Conservation (phyloP, 345 rosid genomes). For the Limnanthes douglasii region DNA sequence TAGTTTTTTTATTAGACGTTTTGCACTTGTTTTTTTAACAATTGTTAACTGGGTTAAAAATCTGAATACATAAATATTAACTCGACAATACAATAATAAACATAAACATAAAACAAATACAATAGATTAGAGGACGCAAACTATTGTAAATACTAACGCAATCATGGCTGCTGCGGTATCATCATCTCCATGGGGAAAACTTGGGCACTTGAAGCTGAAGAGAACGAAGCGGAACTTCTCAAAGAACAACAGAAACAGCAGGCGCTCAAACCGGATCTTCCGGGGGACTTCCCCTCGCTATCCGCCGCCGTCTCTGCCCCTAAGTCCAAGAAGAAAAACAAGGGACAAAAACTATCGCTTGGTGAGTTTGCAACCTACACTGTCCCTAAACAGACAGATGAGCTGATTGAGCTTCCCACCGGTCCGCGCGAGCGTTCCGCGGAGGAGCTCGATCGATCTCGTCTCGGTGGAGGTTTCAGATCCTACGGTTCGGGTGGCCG, state of each 20-base stretch:
- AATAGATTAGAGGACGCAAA: too few species aligned
- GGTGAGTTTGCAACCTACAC: conserved; percentile 33
- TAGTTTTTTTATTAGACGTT: too few species aligned
- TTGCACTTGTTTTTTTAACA: too few species aligned
- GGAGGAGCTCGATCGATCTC: conserved; percentile 68
- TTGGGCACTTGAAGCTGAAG: conserved; percentile 90
- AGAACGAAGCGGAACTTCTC: conserved; percentile 55
- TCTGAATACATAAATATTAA: too few species aligned
- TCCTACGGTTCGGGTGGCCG: conserved; percentile 19
- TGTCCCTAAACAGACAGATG: conserved; percentile 29
- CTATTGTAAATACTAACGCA: too few species aligned
- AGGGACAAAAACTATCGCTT: conserved; percentile 47
- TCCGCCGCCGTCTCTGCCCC: conserved; percentile 46
- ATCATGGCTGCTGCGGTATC: conserved; percentile 79
- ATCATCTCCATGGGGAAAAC: conserved; percentile 87
- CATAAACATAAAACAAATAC: too few species aligned
- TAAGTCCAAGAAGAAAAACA: conserved; percentile 79
- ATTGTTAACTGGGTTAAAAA: too few species aligned
- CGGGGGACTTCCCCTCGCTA: conserved; percentile 47
- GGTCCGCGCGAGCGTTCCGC: conserved; percentile 83
- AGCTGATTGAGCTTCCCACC: conserved; percentile 52
- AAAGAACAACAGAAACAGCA: conserved; percentile 19
- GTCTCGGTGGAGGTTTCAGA: conserved; percentile 72
- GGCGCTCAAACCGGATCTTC: not conserved
- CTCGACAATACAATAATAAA: too few species aligned